These are phyloP conservation scores for Hyphopichia buzzinii DNA, from an alignment of 1,139 yeast species.

Conservation along the genomic window DNA sequence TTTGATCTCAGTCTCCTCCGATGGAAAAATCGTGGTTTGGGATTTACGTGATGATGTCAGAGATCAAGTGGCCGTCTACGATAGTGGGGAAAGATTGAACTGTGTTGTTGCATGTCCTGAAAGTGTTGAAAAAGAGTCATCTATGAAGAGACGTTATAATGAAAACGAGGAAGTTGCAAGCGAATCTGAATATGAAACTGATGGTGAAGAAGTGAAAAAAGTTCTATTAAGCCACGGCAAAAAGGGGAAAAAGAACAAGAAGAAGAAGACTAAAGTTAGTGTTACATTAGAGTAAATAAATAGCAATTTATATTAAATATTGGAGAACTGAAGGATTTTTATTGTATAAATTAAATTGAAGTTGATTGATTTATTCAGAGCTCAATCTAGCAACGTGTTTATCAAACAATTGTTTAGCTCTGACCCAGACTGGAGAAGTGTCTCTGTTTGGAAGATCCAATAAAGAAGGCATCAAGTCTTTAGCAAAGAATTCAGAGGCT, in stretches of 20 bases:
- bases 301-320: background rate
- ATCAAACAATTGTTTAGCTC: conserved; percentile 79
- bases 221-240: conserved; percentile 42
- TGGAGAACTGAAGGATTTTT: background rate
- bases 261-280: conserved; percentile 38
- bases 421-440: conserved; percentile 85
- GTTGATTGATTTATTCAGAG: background rate
- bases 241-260: conserved; percentile 43
- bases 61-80: conserved; percentile 88
- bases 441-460: conserved; percentile 78
- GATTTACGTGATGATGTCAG: conserved; percentile 48
- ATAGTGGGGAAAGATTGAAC: conserved; percentile 88
- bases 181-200: conserved; percentile 68
- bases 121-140: conserved; percentile 65
- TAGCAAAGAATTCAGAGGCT: conserved; percentile 86
- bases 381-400: conserved; percentile 71
- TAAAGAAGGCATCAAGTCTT: conserved; percentile 84
- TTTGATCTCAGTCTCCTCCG: conserved; percentile 83
- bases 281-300: conserved; percentile 52
- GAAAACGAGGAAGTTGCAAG: conserved; percentile 36
- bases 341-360: too few relatives aligned
- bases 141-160: conserved; percentile 65
- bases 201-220: conserved; percentile 53
- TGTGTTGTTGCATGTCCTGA: conserved; percentile 82
- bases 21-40: conserved; percentile 93